These are phyloP conservation scores for Westerdykella sp. DNA, from an alignment of 2,329 filamentous ascomycete genomes.

Conservation along the genomic window DNA sequence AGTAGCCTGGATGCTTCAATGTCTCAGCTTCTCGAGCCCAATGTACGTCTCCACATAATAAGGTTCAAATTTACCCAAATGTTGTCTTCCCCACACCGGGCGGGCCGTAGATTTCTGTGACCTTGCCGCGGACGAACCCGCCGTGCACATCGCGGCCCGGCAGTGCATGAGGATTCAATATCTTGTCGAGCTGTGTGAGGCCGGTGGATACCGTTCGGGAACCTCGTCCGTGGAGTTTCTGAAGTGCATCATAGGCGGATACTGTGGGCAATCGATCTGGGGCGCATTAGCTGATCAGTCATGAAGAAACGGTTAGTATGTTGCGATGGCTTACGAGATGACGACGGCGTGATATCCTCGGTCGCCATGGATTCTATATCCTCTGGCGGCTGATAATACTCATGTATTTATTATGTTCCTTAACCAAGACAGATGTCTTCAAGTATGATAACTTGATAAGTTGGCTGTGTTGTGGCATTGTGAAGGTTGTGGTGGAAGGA, in stretches of 20 bases:
- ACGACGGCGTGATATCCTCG: conserved; percentile 26
- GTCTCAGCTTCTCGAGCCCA: conserved; percentile 19
- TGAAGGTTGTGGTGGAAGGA: background rate
- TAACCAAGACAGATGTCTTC: too few species aligned
- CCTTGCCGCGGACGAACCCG: conserved; percentile 67
- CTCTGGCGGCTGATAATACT: too few species aligned
- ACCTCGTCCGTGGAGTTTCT: conserved; percentile 50
- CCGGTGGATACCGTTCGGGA: conserved; percentile 46
- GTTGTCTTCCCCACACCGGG: conserved; percentile 80
- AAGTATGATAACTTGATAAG: too few species aligned
- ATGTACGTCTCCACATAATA: conserved; percentile 6
- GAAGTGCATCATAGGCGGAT: conserved; percentile 66
- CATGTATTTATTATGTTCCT: too few species aligned
- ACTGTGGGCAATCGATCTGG: conserved; percentile 70
- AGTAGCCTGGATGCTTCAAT: conserved; percentile 61
- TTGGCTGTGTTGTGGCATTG: background rate
- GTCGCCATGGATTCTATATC: conserved; percentile 19
- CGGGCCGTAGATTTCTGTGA: conserved; percentile 84
- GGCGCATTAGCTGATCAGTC: conserved; percentile 11
- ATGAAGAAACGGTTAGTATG: background rate
- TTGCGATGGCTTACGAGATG: conserved; percentile 31
- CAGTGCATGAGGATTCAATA: conserved; percentile 27
- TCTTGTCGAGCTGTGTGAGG: conserved; percentile 43
- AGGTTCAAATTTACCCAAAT: conserved; percentile 57
- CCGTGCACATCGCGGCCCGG: conserved; percentile 19